Evolutionary conservation across 2,329 filamentous ascomycete species (phyloP), one percentile per base, ranked within the genome.

Genomic region (Alternaria hordeiaustralica): DNA sequence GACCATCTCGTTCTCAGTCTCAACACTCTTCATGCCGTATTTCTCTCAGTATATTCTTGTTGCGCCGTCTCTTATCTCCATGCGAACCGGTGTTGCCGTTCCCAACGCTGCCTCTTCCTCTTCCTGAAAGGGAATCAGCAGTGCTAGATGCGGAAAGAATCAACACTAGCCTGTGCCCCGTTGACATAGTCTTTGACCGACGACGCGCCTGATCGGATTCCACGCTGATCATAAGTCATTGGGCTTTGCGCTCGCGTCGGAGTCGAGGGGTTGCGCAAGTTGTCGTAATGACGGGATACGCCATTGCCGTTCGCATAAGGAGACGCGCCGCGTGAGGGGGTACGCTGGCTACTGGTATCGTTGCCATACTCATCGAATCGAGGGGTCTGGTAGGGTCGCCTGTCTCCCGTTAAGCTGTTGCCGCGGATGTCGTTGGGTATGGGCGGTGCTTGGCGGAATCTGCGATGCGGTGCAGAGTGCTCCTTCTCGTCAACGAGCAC

Each of bases 401-500:
- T 15, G 4, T 53, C 26, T 59, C 28, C 25, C 33, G 45, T 54
- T 46, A 55, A 20, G n/a, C 36, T 59, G 18, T 60, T 64, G 41
- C 33, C 64, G n/a, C 75, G 64, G 44, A 78, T 63, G 21, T 78
- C 71, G 15, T 55, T 70, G 2, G 75, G 47, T 7, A 79, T 69
- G 4, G 77, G 77, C 3, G 77, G 77, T 20, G 77, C 76, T 23
- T 69, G 69, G 15, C 76, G 69, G 61, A 79, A 79, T 9, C 74
- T 58, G 23, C 76, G 71, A 21, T 58, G 63, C 12, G 71, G 67
- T 7, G 60, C 58, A 2, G 55, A 13, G 13, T 67, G 56, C 20
- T 77, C 77, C n/a, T 79, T 76, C 57, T 78, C 89, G 65, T 93
- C 90, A 4, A 92, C 87, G 13, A 94, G 84, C 1, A 93, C 85